phyloP scores from a whole-genome alignment of 139 green algal species.

The Haematococcus lacustris region DNA sequence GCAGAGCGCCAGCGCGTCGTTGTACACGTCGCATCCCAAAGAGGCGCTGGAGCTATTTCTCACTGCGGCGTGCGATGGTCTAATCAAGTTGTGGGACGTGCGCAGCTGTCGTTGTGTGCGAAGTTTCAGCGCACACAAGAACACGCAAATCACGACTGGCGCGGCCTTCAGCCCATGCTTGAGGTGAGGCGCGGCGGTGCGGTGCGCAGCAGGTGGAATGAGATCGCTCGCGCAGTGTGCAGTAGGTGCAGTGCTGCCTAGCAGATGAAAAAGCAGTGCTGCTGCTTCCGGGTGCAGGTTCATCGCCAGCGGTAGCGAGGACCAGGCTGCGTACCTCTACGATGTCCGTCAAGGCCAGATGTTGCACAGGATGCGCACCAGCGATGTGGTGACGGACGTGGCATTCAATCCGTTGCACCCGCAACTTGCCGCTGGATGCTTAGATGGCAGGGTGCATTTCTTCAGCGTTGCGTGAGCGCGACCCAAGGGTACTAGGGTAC shows the following conservation, averaged over 20 bases:
- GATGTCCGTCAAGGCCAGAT: conserved; percentile 37
- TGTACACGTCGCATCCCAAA: conserved; percentile 30
- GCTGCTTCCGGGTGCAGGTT: conserved; percentile 13
- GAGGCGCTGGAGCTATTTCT: conserved; percentile 50
- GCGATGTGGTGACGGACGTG: conserved; percentile 39
- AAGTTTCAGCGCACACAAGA: conserved; percentile 33
- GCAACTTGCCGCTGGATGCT: conserved; percentile 34
- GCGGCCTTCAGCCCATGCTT: conserved; percentile 44
- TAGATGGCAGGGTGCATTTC: conserved; percentile 40
- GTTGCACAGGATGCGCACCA: conserved; percentile 22
- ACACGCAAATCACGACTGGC: conserved; percentile 24
- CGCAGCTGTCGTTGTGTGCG: conserved; percentile 7
- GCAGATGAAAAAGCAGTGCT: neutral
- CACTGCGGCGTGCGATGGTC: conserved; percentile 29
- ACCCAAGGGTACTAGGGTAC: too few species aligned
- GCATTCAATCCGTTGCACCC: conserved; percentile 49
- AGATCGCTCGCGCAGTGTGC: neutral
- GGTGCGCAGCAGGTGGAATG: neutral
- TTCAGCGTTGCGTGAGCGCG: conserved; percentile 25
- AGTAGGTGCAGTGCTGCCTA: too few species aligned
- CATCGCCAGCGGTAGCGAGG: conserved; percentile 46
- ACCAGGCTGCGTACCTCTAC: conserved; percentile 48
- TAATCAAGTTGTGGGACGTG: conserved; percentile 55
- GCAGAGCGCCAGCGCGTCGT: conserved; percentile 18
- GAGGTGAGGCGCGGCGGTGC: conserved; percentile 1